Evolutionary conservation across 352 stramenopile genomes (phyloP), one percentile per base, ranked within the genome.

Genomic region (Phytophthora uliginosa): DNA sequence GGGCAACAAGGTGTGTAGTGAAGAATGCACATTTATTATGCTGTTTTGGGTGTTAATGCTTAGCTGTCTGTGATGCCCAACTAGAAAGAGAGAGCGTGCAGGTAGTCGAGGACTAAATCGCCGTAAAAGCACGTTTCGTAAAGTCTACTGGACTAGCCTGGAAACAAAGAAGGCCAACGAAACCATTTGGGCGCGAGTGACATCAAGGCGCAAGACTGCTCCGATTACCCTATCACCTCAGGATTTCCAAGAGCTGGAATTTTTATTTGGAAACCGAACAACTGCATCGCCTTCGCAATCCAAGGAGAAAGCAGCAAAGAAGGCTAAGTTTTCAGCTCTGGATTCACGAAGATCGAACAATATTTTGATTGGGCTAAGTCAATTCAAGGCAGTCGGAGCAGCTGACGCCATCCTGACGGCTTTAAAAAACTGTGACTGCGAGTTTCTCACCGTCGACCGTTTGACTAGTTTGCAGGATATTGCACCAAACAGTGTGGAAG

Each of bases 111-210:
- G 64, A 20, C 7, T 90, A 34, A 66, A 71, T 59, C 63, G 81
- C 64, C 73, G 77, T 13, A 76, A 85, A 9, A 90, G 76, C 38
- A 85, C 77, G 2, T 89, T 95, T 50, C 85, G 89, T 13, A 95
- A 95, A 67, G 82, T 95, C 9, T 88, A 95, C 52, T 95, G 89
- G 89, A 94, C 86, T 17, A 93, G 60, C 38, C 63, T 95, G 42
- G 86, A 94, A 62, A 74, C 77, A 8, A 82, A 83, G 56, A 84
- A 83, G 56, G 80, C 77, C 20, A 81, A 76, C 18, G 75, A 85
- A 34, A 92, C 89, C 13, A 95, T 95, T 74, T 95, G 89, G 89
- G 79, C 78, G 57, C 84, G 87, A 42, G 76, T 89, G 5, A 95
- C 89, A 0, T 64, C 82, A 15, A 80, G 86, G 36, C 76, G 86